Percentiles rank a stretch among this genome's conserved stretches.
Conservation (phyloP, 2,329 filamentous ascomycete species). For the Colletotrichum echinochloae region DNA sequence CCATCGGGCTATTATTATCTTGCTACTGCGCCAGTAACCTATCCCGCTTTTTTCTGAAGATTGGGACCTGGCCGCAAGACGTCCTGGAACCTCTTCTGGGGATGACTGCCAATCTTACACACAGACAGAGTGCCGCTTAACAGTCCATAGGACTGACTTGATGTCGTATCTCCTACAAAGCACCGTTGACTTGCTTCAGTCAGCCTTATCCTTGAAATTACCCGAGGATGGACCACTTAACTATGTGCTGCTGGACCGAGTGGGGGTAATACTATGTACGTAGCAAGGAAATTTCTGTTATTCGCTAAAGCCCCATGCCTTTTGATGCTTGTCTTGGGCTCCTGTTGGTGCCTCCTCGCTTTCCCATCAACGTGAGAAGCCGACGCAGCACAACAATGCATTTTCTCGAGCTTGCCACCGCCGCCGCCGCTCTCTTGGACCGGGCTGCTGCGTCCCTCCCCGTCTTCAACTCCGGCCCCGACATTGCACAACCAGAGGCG, state of each 20-base stretch:
- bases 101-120: conserved; percentile 13
- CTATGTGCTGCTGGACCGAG: conserved; percentile 15
- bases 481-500: not conserved
- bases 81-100: conserved; percentile 4
- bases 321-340: not conserved
- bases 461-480: not conserved
- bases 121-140: conserved; percentile 3
- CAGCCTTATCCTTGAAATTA: conserved; percentile 34
- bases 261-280: conserved; percentile 9
- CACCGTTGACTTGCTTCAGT: conserved; percentile 23
- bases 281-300: conserved; percentile 16
- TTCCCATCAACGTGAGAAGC: conserved; percentile 10
- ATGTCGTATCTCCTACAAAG: conserved; percentile 20
- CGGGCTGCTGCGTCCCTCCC: conserved; percentile 24
- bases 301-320: conserved; percentile 29
- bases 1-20: conserved; percentile 2
- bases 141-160: conserved; percentile 1
- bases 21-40: not conserved
- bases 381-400: conserved; percentile 29
- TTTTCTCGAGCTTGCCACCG: conserved; percentile 32
- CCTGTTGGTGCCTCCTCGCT: conserved; percentile 17
- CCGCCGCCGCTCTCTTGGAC: conserved; percentile 32
- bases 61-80: conserved; percentile 22
- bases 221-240: conserved; percentile 24
- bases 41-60: not conserved